A percentile compares a stretch with the other conserved stretches of the same genome.
Conservation (phyloP, 106 monocot genomes). For the Platanthera guangdongensis region DNA sequence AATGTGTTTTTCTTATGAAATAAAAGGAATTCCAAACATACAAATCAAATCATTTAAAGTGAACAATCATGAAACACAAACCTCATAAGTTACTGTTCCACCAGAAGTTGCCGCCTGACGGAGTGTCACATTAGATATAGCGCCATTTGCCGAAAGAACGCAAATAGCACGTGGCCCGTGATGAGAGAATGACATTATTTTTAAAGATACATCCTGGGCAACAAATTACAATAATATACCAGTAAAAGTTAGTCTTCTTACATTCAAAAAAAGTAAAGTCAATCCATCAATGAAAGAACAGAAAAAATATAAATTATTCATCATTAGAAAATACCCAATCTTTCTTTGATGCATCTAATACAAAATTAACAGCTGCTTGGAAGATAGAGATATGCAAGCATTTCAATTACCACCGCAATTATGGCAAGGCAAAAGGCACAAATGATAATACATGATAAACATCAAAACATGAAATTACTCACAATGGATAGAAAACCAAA, state of each 20-base stretch:
- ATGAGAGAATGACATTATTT: conserved; percentile 93
- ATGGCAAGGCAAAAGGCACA: not conserved
- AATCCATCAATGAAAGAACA: not conserved
- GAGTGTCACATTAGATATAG: conserved; percentile 92
- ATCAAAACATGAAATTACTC: not conserved
- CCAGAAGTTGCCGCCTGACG: conserved; percentile 91
- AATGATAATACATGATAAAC: not conserved
- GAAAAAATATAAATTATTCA: not conserved
- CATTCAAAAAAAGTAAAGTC: not conserved
- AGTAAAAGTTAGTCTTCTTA: not conserved
- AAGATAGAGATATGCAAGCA: not conserved
- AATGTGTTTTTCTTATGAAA: not conserved
- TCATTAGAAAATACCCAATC: not conserved
- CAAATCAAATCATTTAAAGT: no score
- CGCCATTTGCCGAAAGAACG: conserved; percentile 91
- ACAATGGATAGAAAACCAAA: not conserved
- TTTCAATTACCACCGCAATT: not conserved
- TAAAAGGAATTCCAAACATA: not conserved
- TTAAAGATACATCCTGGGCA: conserved; percentile 80
- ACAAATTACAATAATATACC: not conserved
- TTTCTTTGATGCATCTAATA: not conserved
- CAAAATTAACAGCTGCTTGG: not conserved
- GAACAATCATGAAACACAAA: conserved; percentile 16
- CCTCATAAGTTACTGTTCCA: conserved; percentile 98
- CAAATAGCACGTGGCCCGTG: conserved; percentile 83